Base-by-base conservation (phyloP, 441 rosid genomes). In the Jatropha multifida region DNA sequence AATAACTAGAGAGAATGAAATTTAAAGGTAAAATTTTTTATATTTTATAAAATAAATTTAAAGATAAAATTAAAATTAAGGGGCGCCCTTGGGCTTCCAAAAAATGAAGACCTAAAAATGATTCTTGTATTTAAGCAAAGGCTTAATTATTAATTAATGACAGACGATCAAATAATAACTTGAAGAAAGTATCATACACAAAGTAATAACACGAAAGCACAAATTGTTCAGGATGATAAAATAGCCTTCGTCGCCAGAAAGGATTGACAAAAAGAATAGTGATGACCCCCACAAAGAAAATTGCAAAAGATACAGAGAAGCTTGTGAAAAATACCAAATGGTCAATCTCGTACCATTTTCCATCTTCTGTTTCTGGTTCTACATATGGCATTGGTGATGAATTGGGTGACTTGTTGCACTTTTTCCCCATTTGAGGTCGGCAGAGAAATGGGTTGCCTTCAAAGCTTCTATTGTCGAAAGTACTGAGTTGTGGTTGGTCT, bases 331-430 rank as follows among this genome's bases (percentile, higher is more conserved):
- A 71, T 12, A 27, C 64, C 15, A 44, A 14, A 23, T 14, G 15
- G 59, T 46, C 51, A 41, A 71, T 8, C 5, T 71, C 74, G 13
- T 71, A 44, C 74, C 74, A 59, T 42, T 59, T 59, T 42, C 23
- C 58, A 46, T 46, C 51, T 4, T 48, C 5, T 0, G 56, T 4
- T 52, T 40, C 18, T 14, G 2, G 32, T 32, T 52, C n/a, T 0
- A 5, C 7, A 5, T 5, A 13, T 4, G n/a, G 15, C 17, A 5
- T 4, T 52, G 56, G n/a, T 15, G 55, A 51, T 2, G 15, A 4
- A 14, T 32, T 32, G 32, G 18, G 55, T 51, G 56, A 15, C n/a
- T 52, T 52, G 56, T 4, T 52, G 56, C 20, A 52, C 6, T 52
- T 52, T 52, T 52, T 52, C 56, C 17, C 56, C n/a, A 52, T 5